A percentile compares a stretch with the other conserved stretches of the same genome.
Evolutionary conservation across 495 filamentous ascomycete species (phyloP).

Genomic region (Cercophora scortea): DNA sequence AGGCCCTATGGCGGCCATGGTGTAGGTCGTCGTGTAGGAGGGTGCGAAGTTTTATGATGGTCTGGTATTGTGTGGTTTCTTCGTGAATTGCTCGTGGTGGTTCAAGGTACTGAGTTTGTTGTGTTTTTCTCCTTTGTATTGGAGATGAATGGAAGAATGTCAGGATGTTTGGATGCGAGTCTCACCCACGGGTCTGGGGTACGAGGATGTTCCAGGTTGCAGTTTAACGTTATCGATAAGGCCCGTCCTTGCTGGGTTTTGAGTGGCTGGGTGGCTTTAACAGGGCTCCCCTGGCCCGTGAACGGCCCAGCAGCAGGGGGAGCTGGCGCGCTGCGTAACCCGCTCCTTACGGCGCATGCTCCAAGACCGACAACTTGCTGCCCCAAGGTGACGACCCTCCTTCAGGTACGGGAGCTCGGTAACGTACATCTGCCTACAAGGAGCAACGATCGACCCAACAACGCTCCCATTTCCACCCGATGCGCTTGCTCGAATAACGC

Average conservation of each 20-base stretch:
- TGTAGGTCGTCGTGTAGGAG: neutral
- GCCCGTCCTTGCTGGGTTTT: neutral
- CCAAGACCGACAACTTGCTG: too few relatives aligned
- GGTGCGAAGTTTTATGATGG: neutral
- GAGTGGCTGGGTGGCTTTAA: neutral
- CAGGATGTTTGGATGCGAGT: neutral
- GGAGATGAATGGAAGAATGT: neutral
- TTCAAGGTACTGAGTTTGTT: neutral
- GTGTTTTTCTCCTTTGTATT: neutral
- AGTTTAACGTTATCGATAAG: neutral
- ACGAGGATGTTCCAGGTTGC: neutral
- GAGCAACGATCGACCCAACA: too few relatives aligned
- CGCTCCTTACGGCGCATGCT: too few relatives aligned
- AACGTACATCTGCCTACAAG: too few relatives aligned
- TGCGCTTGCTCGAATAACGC: too few relatives aligned
- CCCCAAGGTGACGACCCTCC: too few relatives aligned
- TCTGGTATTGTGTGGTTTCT: too few relatives aligned
- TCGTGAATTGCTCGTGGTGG: neutral
- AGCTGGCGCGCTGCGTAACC: too few relatives aligned
- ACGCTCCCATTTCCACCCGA: too few relatives aligned
- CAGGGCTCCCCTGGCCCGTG: too few relatives aligned
- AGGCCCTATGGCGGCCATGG: slow-evolving; percentile 44
- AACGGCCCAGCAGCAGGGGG: too few relatives aligned
- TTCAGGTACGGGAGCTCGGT: too few relatives aligned
- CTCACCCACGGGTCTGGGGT: neutral